Percentiles rank a stretch among this genome's conserved stretches.
These are phyloP conservation scores for Ciborinia camelliae DNA, from an alignment of 2,329 filamentous ascomycete genomes.

Conservation along the genomic window DNA sequence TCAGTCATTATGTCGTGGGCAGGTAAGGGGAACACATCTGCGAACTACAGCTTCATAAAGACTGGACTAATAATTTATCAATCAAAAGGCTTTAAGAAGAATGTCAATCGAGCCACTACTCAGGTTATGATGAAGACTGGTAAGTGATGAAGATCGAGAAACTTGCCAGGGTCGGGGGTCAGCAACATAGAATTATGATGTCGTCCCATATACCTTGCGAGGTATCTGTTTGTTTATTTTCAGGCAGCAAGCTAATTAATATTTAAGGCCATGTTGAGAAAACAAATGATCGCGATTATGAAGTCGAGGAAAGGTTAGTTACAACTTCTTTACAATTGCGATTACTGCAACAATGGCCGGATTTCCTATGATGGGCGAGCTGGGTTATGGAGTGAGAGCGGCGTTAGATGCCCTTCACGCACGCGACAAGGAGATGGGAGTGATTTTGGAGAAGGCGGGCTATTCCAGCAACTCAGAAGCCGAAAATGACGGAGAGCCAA, in stretches of 20 bases:
- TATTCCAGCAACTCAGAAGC: constrained; percentile 1
- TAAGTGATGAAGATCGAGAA: constrained; percentile 40
- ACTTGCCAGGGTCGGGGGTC: neutral
- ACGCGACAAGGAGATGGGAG: neutral
- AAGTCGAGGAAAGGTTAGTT: constrained; percentile 82
- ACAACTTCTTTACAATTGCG: constrained; percentile 27
- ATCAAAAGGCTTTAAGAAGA: constrained; percentile 76
- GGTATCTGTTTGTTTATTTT: neutral
- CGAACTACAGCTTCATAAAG: constrained; percentile 31
- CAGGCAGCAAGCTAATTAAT: constrained; percentile 1
- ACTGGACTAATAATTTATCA: neutral
- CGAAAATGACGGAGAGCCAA: neutral
- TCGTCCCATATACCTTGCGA: neutral
- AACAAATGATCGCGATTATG: constrained; percentile 97
- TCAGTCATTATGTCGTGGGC: constrained; percentile 47
- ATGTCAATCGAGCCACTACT: constrained; percentile 97
- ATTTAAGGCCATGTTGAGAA: constrained; percentile 84
- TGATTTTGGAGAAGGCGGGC: neutral
- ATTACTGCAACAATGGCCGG: neutral
- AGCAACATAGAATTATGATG: neutral
- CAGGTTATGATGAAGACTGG: constrained; percentile 99
- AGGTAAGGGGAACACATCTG: constrained; percentile 37
- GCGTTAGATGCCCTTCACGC: neutral
- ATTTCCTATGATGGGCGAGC: neutral
- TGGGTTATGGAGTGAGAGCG: neutral